Conservation (phyloP, 2,329 filamentous ascomycete genomes). For the Cladosporium sp. region DNA sequence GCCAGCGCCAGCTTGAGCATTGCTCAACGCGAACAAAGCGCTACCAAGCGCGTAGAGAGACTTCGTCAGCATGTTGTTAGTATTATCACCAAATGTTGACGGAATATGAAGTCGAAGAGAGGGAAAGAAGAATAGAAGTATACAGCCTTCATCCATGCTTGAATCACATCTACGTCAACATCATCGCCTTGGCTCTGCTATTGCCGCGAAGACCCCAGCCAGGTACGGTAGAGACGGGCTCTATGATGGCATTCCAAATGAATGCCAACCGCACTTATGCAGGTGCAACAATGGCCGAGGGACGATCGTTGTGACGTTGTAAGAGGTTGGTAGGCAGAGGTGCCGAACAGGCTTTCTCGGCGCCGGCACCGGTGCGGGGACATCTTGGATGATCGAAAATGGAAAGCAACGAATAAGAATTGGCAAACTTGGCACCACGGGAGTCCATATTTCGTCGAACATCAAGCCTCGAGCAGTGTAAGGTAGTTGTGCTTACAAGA, state of each 20-base stretch:
- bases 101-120: neutral
- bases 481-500: too few relatives aligned
- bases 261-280: neutral
- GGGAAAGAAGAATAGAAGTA: neutral
- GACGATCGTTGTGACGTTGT: neutral
- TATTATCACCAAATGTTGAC: neutral
- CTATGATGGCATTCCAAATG: conserved; percentile 1
- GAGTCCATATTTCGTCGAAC: too few relatives aligned
- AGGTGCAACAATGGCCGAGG: neutral
- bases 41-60: neutral
- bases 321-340: neutral
- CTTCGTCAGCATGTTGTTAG: neutral
- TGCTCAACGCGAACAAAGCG: neutral
- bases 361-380: neutral
- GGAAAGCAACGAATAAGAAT: neutral
- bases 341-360: neutral
- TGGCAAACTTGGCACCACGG: neutral
- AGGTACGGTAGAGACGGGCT: neutral
- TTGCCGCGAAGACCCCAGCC: neutral
- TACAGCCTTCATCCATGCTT: neutral
- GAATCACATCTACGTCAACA: conserved; percentile 1
- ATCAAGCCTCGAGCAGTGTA: too few relatives aligned
- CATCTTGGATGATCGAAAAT: neutral
- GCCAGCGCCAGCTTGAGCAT: conserved; percentile 8
- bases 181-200: neutral